Percentiles rank a stretch among this genome's conserved stretches.
phyloP scores from a whole-genome alignment of 441 rosid species.

The Breynia disticha region DNA sequence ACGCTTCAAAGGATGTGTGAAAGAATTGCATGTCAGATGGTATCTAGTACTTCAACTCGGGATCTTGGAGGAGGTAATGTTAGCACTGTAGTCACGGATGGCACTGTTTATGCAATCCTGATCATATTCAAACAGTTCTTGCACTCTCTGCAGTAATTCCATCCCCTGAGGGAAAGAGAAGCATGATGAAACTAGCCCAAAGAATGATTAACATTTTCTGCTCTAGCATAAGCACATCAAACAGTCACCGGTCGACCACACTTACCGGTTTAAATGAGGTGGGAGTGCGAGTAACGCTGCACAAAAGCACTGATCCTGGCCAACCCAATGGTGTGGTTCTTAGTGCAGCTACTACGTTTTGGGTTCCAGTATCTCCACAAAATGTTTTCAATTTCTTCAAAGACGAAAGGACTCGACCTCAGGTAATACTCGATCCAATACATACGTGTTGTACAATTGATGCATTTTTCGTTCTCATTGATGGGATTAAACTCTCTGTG shows the following conservation, averaged over 20 bases:
- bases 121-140: background rate
- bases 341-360: constrained; percentile 83
- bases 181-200: constrained; percentile 96
- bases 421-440: constrained; percentile 30
- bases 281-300: constrained; percentile 74
- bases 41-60: constrained; percentile 47
- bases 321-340: constrained; percentile 79
- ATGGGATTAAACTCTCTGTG: background rate
- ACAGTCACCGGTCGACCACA: constrained; percentile 56
- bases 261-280: constrained; percentile 54
- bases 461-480: background rate
- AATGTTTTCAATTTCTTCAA: constrained; percentile 71
- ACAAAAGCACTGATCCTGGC: constrained; percentile 63
- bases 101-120: background rate
- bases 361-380: constrained; percentile 79
- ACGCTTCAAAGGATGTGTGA: constrained; percentile 81
- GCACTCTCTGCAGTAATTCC: constrained; percentile 49
- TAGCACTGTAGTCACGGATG: background rate
- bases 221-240: constrained; percentile 68
- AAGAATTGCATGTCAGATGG: constrained; percentile 70
- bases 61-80: constrained; percentile 76
- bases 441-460: too few species aligned
- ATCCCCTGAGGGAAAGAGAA: constrained; percentile 76
- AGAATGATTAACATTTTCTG: constrained; percentile 85
- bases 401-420: constrained; percentile 86